Evolutionary conservation across 768 basidiomycete genomes (phyloP), one percentile per base, ranked within the genome.

Genomic region (Lentinula edodes): DNA sequence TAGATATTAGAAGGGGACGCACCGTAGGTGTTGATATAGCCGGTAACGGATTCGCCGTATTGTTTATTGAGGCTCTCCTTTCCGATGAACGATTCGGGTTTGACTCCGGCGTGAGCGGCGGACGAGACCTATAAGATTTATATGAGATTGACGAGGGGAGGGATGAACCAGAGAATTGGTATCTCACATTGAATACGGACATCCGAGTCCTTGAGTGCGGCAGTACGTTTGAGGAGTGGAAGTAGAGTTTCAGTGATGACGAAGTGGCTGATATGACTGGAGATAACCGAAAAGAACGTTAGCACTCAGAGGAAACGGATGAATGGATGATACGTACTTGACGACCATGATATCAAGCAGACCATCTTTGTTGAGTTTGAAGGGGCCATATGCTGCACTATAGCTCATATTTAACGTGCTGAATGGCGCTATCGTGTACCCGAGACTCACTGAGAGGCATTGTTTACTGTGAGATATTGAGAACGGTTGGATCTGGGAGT

Each of bases 171-270:
- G 13, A 28, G 28, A 28, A 28, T 28, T 4, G 2, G 28, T 28
- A 39, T 9, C 81, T 45, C 62, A 87, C 86, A 58, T 82, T 79
- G 9, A 88, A 89, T 76, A 15, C 88, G 82, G 52, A 87, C 86
- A 62, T 89, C 88, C 0, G 83, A 76, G 23, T 72, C 72, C 0
- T 76, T 70, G 50, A 78, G 69, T 15, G 74, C 64, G 0, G 84
- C 80, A 0, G 88, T 88, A 58, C 73, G 69, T 43, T 71, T 72
- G 52, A 88, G 66, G 3, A 86, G 67, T 2, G 86, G 83, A 41
- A 86, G 74, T 6, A 88, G 75, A 3, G 78, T 75, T 20, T 75
- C 70, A 6, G 84, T 87, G 63, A 88, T 78, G 12, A 81, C 77
- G 60, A 84, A 84, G 0, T 79, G 82, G 42, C 80, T 78, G 23